Evolutionary conservation across 192 early-diverging fungal species (phyloP).

Genomic region (Rhizoclosmatium sp.): DNA sequence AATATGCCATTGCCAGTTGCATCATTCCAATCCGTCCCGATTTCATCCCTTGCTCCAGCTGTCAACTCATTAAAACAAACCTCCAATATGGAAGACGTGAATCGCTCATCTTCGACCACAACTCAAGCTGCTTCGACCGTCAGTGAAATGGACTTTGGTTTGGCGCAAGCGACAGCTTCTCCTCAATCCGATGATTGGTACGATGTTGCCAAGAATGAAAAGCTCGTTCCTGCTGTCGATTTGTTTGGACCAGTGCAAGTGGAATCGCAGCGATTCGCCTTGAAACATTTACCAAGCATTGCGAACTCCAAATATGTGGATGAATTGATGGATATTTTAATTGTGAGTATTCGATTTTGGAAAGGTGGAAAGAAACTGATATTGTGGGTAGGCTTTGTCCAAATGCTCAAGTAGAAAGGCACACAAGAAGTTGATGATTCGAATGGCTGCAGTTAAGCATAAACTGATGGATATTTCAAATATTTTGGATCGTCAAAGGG

Average conservation of each 20-base stretch:
- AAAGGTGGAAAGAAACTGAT: background rate
- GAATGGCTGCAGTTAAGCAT: background rate
- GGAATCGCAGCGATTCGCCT: background rate
- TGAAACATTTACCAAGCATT: constrained; percentile 3
- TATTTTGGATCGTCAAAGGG: background rate
- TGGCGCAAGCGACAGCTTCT: background rate
- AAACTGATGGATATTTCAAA: constrained; percentile 3
- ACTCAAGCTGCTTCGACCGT: too few relatives aligned
- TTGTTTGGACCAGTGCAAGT: constrained; percentile 18
- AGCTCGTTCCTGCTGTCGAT: constrained; percentile 1
- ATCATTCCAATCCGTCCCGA: too few relatives aligned
- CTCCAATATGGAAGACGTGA: too few relatives aligned
- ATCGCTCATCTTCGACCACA: too few relatives aligned
- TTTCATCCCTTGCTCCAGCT: too few relatives aligned
- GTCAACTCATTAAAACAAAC: too few relatives aligned
- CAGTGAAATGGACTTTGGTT: too few relatives aligned
- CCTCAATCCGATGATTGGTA: constrained; percentile 8
- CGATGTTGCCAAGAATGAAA: background rate
- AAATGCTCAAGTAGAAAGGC: constrained; percentile 2
- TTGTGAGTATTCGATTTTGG: constrained; percentile 22
- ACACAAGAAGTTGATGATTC: constrained; percentile 9
- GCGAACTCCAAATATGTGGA: constrained; percentile 10
- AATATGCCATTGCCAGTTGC: too few relatives aligned
- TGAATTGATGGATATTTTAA: constrained; percentile 21
- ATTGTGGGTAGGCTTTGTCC: background rate